phyloP scores from a whole-genome alignment of 169 alveolate species.

The Eimeria zaria region DNA sequence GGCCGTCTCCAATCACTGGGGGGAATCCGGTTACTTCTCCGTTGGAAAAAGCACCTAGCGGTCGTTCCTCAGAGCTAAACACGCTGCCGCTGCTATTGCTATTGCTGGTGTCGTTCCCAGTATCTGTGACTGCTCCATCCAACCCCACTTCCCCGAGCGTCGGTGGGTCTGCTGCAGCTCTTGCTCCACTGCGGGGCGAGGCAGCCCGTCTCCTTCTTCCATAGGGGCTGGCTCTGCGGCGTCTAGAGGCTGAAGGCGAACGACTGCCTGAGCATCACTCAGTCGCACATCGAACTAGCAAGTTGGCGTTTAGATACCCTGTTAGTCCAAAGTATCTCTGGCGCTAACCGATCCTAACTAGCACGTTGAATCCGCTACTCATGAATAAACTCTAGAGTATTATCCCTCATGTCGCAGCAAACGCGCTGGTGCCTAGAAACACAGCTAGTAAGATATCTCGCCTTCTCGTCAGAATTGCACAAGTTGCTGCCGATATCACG shows the following conservation, averaged over 20 bases:
- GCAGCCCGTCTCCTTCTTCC: conserved; percentile 61
- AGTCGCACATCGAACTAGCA: neutral
- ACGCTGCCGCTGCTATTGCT: conserved; percentile 26
- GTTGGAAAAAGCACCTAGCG: neutral
- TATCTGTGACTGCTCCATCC: neutral
- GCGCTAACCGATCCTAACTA: neutral
- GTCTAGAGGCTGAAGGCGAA: conserved; percentile 27
- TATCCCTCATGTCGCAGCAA: neutral
- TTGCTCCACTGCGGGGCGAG: conserved; percentile 55
- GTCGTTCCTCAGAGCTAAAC: conserved; percentile 22
- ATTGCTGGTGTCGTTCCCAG: conserved; percentile 23
- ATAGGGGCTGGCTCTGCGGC: conserved; percentile 65
- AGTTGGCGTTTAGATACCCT: neutral
- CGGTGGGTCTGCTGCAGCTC: conserved; percentile 46
- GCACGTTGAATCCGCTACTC: neutral
- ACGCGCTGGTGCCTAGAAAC: neutral
- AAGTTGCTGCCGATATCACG: neutral
- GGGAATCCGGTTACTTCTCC: neutral
- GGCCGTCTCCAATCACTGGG: conserved; percentile 50
- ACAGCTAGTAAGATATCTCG: neutral
- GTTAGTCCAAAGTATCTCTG: neutral
- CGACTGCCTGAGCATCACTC: conserved; percentile 47
- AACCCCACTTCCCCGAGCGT: conserved; percentile 41
- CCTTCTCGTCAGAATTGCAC: neutral
- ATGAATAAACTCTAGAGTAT: neutral